Evolutionary conservation across 2,329 filamentous ascomycete genomes (phyloP).

Genomic region (Ceratocystis cacaofunesta): DNA sequence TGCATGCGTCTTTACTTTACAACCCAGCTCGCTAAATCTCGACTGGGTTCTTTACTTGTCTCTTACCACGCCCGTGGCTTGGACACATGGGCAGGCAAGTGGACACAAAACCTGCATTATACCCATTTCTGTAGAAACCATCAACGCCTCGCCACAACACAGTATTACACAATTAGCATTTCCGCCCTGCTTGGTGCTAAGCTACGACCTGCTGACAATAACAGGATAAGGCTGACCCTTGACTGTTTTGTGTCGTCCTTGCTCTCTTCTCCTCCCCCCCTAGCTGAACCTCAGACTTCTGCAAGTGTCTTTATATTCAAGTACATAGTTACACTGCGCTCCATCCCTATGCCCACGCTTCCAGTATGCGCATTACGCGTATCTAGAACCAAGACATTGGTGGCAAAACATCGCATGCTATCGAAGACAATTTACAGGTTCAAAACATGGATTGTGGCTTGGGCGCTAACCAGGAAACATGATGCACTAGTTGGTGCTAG

Average conservation of each 20-base stretch:
- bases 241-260: too few relatives aligned
- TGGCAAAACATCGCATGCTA: not conserved
- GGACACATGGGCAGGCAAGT: not conserved
- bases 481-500: too few relatives aligned
- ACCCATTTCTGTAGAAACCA: not conserved
- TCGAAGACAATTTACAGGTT: not conserved
- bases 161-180: too few relatives aligned
- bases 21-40: not conserved
- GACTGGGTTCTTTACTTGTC: not conserved
- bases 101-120: not conserved
- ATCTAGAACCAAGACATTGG: too few relatives aligned
- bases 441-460: not conserved
- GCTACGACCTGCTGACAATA: too few relatives aligned
- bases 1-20: not conserved
- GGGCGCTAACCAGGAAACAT: too few relatives aligned
- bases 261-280: too few relatives aligned
- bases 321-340: not conserved
- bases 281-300: not conserved
- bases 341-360: not conserved
- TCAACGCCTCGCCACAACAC: not conserved
- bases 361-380: not conserved
- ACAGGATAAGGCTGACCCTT: too few relatives aligned
- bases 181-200: too few relatives aligned
- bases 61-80: slow-evolving; percentile 4
- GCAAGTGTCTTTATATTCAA: not conserved